These are phyloP conservation scores for Mycena galopus DNA, from an alignment of 768 basidiomycete species.

Conservation along the genomic window DNA sequence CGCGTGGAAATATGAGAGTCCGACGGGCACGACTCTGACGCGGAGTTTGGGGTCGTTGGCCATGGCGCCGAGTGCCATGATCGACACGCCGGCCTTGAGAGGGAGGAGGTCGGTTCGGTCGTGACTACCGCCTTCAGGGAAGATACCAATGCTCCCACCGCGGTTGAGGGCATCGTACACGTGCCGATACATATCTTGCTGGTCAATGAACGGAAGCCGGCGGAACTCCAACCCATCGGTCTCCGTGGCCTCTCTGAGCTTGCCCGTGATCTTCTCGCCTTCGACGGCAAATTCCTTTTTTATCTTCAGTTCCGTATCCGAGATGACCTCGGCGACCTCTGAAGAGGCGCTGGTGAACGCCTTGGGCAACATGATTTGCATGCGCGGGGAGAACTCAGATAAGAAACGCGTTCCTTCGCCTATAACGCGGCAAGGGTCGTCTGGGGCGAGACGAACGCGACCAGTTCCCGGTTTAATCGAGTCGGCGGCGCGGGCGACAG, in stretches of 20 bases:
- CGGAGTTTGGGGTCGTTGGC: conserved; percentile 86
- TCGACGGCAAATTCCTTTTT: conserved; percentile 92
- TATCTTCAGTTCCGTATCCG: conserved; percentile 86
- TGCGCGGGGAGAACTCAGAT: conserved; percentile 78
- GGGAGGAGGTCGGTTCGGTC: conserved; percentile 97
- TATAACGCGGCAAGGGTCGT: conserved; percentile 85
- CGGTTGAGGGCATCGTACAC: conserved; percentile 90
- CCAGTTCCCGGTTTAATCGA: conserved; percentile 83
- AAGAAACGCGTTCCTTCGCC: conserved; percentile 88
- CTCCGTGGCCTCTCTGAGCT: conserved; percentile 68
- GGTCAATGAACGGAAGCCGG: conserved; percentile 89
- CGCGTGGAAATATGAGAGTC: conserved; percentile 80
- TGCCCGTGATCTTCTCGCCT: conserved; percentile 73
- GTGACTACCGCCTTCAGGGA: conserved; percentile 99
- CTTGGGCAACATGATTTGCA: conserved; percentile 91
- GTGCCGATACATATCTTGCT: conserved; percentile 93
- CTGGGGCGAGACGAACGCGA: conserved; percentile 72
- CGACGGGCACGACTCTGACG: conserved; percentile 93
- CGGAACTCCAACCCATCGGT: conserved; percentile 85
- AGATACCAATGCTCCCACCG: conserved; percentile 95
- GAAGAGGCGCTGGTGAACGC: conserved; percentile 80
- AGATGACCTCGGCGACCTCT: conserved; percentile 90
- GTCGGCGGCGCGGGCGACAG: conserved; percentile 93
- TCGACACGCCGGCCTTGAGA: conserved; percentile 95
- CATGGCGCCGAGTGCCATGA: conserved; percentile 99